Evolutionary conservation across 108 stramenopile species (phyloP).

Genomic region (Pseudonitzschia pungens): DNA sequence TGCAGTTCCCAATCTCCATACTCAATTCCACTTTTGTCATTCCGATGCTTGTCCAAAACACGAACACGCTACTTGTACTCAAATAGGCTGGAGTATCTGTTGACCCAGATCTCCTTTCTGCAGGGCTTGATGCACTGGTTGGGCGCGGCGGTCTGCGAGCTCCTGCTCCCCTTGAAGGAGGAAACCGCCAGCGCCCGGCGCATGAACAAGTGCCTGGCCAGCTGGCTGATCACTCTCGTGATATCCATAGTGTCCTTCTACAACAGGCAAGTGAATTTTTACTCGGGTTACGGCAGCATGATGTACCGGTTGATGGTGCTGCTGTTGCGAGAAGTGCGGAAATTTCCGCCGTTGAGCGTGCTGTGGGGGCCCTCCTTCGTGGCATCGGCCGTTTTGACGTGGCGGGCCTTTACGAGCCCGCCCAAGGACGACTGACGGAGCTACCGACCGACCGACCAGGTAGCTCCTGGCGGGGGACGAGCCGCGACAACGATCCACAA

Average conservation of each 20-base stretch:
- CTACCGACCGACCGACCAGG: too few relatives aligned
- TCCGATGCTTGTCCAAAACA: too few relatives aligned
- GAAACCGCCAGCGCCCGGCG: slow-evolving; percentile 35
- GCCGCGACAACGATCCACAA: too few relatives aligned
- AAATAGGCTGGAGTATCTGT: slow-evolving; percentile 46
- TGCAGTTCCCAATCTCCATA: not conserved
- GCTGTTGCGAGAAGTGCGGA: not conserved
- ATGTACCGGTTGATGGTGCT: slow-evolving; percentile 29
- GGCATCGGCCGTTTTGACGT: slow-evolving; percentile 24
- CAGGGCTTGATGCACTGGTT: slow-evolving; percentile 61
- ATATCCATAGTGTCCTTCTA: slow-evolving; percentile 48
- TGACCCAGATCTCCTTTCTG: slow-evolving; percentile 46
- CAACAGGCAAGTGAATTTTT: slow-evolving; percentile 51
- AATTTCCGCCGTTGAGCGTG: slow-evolving; percentile 39
- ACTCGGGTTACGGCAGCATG: slow-evolving; percentile 43
- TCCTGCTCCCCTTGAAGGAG: slow-evolving; percentile 27
- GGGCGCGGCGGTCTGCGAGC: slow-evolving; percentile 40
- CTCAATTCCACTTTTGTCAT: not conserved
- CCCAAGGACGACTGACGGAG: slow-evolving; percentile 19
- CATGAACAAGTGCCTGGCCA: slow-evolving; percentile 47
- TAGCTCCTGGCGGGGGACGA: too few relatives aligned
- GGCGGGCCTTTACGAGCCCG: slow-evolving; percentile 28
- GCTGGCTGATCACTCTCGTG: slow-evolving; percentile 30
- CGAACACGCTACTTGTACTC: not conserved
- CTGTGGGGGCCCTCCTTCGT: slow-evolving; percentile 36